Base-by-base conservation (phyloP, 2,329 filamentous ascomycete species). In the Colletotrichum acutatum region DNA sequence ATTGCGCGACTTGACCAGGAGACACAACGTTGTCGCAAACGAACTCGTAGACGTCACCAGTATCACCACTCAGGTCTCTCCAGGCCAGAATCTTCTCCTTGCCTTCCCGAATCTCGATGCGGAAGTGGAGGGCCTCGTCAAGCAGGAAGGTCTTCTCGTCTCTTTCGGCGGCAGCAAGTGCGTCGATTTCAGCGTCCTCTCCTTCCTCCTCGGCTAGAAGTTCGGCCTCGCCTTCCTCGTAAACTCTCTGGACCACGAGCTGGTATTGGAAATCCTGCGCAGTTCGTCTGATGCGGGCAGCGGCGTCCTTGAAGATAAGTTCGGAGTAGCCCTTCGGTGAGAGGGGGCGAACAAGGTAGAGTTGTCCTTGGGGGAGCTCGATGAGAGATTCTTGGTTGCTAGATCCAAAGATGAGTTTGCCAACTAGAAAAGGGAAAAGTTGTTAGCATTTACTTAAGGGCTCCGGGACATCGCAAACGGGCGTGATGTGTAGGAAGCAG, bases 291-390 rank as follows among this genome's bases (percentile, higher is more conserved):
- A 99, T 97, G 75, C 93, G 95, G 66, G 96, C 95, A 59, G 95
- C 94, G 52, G 95, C 93, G 91, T 99, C 97, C 83, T 97, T 98
- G 89, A 98, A 99, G 84, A 99, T 97, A 81, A 98, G 95, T 84
- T 99, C 97, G 1, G 96, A 98, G 82, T 98, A 98, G 76, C 97
- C 97, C 83, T 99, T 99, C 70, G 96, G 95, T 8, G 96, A 98
- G 62, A 95, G 90, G 12, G 97, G 97, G 78, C 97, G 94, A 78
- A 99, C 97, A 77, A 99, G 93, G 83, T 98, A 99, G 57, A 99
- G 94, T 83, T 98, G 95, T 80, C 97, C 97, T 83, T 98, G 95
- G 19, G 95, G 92, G 56, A 99, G 92, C 82, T 98, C 95, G 84
- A 98, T 95, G 80, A 99, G 91, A 60, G 95, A 93, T 86, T 98